These are phyloP conservation scores for Grigorovia yakushimaensis DNA, from an alignment of 805 yeast species.

Conservation along the genomic window DNA sequence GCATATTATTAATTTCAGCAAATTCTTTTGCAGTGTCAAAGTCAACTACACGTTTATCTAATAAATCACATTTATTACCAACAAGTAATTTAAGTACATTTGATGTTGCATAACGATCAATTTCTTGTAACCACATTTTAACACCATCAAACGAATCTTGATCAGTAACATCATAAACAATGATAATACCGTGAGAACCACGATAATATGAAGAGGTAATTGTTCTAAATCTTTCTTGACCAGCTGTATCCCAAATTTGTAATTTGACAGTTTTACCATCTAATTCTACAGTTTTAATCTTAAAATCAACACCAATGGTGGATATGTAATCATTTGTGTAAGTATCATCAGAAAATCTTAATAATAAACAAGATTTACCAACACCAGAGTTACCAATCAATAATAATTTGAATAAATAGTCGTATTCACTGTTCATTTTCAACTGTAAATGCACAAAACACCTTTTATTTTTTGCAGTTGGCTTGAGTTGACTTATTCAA, in stretches of 20 bases:
- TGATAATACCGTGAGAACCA: slow-evolving; percentile 85
- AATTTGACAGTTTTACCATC: slow-evolving; percentile 87
- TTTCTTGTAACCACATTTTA: slow-evolving; percentile 93
- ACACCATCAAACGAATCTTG: slow-evolving; percentile 87
- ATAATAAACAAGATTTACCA: slow-evolving; percentile 78
- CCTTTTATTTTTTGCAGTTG: background rate
- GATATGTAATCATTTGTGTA: slow-evolving; percentile 94
- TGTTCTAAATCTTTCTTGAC: slow-evolving; percentile 89
- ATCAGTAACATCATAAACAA: slow-evolving; percentile 87
- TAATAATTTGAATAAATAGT: slow-evolving; percentile 85
- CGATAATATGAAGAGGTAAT: slow-evolving; percentile 87
- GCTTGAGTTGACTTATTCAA: too few species aligned
- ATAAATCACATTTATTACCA: slow-evolving; percentile 86
- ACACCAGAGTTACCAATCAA: slow-evolving; percentile 92
- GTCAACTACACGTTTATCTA: slow-evolving; percentile 88
- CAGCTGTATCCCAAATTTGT: slow-evolving; percentile 96
- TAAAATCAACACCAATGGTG: slow-evolving; percentile 95
- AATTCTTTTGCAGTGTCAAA: slow-evolving; percentile 94
- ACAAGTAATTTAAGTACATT: slow-evolving; percentile 92
- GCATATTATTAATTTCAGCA: slow-evolving; percentile 84
- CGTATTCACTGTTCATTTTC: slow-evolving; percentile 46
- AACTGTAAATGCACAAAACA: background rate
- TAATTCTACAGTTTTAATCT: slow-evolving; percentile 87
- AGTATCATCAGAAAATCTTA: slow-evolving; percentile 90
- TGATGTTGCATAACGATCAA: slow-evolving; percentile 95